A percentile compares a stretch with the other conserved stretches of the same genome.
Conservation (phyloP, 2,329 filamentous ascomycete genomes). For the Thielaviopsis punctulata region DNA sequence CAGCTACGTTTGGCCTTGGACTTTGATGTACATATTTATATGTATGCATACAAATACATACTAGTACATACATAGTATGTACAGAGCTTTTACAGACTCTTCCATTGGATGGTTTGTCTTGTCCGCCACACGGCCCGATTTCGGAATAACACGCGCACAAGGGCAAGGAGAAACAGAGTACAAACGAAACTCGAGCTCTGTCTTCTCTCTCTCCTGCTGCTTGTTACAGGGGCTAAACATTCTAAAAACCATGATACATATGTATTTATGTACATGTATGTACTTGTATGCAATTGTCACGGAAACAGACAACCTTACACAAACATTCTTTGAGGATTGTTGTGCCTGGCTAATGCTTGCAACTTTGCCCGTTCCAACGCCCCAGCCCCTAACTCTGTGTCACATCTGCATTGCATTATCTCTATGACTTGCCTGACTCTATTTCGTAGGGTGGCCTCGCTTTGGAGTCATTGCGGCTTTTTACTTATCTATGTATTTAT, state of each 20-base stretch:
- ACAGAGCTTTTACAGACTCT: no score
- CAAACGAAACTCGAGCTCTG: not conserved
- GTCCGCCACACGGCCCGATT: not conserved
- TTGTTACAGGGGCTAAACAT: not conserved
- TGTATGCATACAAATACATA: no score
- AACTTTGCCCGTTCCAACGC: not conserved
- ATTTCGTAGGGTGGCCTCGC: not conserved
- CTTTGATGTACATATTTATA: no score
- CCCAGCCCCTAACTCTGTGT: constrained; percentile 2
- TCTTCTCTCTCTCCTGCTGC: not conserved
- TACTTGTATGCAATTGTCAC: not conserved
- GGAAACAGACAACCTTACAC: no score
- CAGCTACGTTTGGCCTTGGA: no score
- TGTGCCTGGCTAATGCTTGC: not conserved
- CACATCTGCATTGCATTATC: constrained; percentile 1
- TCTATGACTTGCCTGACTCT: not conserved
- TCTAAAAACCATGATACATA: no score
- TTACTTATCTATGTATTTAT: no score
- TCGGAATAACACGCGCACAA: not conserved
- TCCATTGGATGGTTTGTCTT: not conserved
- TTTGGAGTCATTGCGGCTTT: not conserved
- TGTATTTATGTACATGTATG: no score
- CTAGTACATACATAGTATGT: no score
- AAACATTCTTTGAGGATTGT: no score
- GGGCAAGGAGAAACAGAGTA: not conserved